phyloP scores from a whole-genome alignment of 2,329 filamentous ascomycete species.

The Alternaria alternata region DNA sequence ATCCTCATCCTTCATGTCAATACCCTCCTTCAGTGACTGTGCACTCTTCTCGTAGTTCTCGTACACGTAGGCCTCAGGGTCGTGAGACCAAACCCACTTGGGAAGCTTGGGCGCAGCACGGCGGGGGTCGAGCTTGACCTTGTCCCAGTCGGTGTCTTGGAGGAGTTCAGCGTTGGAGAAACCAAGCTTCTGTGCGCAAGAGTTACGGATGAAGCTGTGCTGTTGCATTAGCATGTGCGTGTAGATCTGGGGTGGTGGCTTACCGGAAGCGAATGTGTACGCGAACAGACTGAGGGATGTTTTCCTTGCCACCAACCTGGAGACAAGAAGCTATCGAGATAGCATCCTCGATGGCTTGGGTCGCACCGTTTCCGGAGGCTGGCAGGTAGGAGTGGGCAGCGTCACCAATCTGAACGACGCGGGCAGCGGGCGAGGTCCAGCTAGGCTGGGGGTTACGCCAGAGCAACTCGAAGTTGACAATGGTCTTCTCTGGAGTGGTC shows the following conservation, averaged over 20 bases:
- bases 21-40: constrained; percentile 52
- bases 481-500: constrained; percentile 55
- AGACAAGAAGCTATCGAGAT: constrained; percentile 57
- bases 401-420: constrained; percentile 57
- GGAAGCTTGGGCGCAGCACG: constrained; percentile 56
- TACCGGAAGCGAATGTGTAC: constrained; percentile 54
- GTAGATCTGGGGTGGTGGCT: constrained; percentile 7
- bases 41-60: constrained; percentile 55
- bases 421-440: constrained; percentile 55
- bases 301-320: constrained; percentile 54
- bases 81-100: constrained; percentile 57
- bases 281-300: constrained; percentile 51
- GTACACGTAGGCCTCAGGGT: constrained; percentile 56
- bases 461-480: constrained; percentile 60
- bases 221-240: constrained; percentile 2
- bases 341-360: constrained; percentile 59
- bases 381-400: constrained; percentile 57
- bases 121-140: constrained; percentile 56
- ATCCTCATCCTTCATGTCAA: constrained; percentile 54
- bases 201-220: constrained; percentile 56
- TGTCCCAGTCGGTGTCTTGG: constrained; percentile 59
- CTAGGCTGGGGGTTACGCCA: constrained; percentile 58
- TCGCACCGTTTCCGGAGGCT: constrained; percentile 56
- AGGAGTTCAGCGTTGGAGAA: constrained; percentile 58
- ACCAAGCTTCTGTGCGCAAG: constrained; percentile 59